phyloP scores from a whole-genome alignment of 129 eudicot species.

The Centaurea solstitialis region DNA sequence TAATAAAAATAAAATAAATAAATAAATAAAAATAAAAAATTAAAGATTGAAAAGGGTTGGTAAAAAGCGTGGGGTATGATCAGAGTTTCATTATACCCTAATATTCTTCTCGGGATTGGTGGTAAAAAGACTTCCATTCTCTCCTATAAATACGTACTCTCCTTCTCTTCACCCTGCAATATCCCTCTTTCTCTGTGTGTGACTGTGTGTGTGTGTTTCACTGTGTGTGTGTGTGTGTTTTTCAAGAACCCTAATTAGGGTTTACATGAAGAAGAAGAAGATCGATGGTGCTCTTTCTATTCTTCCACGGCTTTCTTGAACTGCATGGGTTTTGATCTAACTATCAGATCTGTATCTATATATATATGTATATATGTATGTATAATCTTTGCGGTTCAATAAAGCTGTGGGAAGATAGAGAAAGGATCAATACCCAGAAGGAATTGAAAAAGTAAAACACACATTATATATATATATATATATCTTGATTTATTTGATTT shows the following conservation, averaged over 20 bases:
- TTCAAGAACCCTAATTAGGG: slow-evolving; percentile 59
- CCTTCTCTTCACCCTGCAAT: slow-evolving; percentile 41
- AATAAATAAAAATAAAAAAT: not conserved
- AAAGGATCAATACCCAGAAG: slow-evolving; percentile 38
- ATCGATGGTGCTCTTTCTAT: slow-evolving; percentile 56
- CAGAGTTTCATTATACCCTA: slow-evolving; percentile 47
- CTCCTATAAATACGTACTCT: slow-evolving; percentile 57
- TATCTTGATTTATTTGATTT: not conserved
- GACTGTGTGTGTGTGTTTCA: not conserved
- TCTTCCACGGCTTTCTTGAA: slow-evolving; percentile 99
- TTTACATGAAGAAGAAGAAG: not conserved
- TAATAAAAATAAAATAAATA: not conserved
- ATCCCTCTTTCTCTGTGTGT: slow-evolving; percentile 8
- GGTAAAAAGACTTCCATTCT: slow-evolving; percentile 50
- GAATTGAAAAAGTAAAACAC: not conserved
- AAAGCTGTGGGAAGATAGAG: slow-evolving; percentile 96
- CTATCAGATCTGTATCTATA: slow-evolving; percentile 12
- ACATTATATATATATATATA: not conserved
- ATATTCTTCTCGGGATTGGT: slow-evolving; percentile 99
- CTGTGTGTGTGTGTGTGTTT: not conserved
- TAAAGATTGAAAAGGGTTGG: slow-evolving; percentile 14
- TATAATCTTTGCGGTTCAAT: slow-evolving; percentile 68
- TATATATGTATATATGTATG: not conserved
- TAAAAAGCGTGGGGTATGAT: slow-evolving; percentile 21
- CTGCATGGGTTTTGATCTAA: slow-evolving; percentile 54